phyloP scores from a whole-genome alignment of 2,329 filamentous ascomycete species.

The Ophiobolus disseminans region DNA sequence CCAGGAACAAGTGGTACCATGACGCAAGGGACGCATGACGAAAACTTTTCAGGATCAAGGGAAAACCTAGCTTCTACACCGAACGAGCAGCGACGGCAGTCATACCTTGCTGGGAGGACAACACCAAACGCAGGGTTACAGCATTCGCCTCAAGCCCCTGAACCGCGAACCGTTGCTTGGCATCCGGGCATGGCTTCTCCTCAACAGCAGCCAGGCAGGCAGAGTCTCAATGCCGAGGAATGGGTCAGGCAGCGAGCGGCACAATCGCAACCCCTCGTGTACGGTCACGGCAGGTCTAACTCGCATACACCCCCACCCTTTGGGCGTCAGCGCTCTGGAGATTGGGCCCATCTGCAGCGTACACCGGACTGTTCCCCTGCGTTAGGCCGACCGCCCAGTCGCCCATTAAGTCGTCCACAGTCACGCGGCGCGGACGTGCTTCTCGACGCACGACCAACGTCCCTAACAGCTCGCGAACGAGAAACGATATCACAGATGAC shows the following conservation, averaged over 20 bases:
- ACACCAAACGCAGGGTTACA: slow-evolving; percentile 53
- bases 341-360: slow-evolving; percentile 53
- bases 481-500: slow-evolving; percentile 86
- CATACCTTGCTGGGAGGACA: slow-evolving; percentile 37
- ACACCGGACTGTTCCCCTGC: slow-evolving; percentile 32
- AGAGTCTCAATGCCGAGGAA: slow-evolving; percentile 74
- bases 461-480: slow-evolving; percentile 84
- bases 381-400: slow-evolving; percentile 35
- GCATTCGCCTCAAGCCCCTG: slow-evolving; percentile 56
- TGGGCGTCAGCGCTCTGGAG: slow-evolving; percentile 51
- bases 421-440: slow-evolving; percentile 66
- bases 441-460: slow-evolving; percentile 62
- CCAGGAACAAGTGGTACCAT: slow-evolving; percentile 64
- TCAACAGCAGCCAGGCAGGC: slow-evolving; percentile 56
- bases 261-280: slow-evolving; percentile 51
- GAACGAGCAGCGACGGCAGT: slow-evolving; percentile 38
- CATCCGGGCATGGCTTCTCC: slow-evolving; percentile 70
- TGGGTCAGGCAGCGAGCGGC: slow-evolving; percentile 81
- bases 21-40: slow-evolving; percentile 46
- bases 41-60: slow-evolving; percentile 37
- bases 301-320: slow-evolving; percentile 58
- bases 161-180: slow-evolving; percentile 76
- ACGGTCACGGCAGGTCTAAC: slow-evolving; percentile 65
- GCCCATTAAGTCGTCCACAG: slow-evolving; percentile 52
- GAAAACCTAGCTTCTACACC: slow-evolving; percentile 39